Conservation (phyloP, 805 yeast species). For the Myxozyma geophila region DNA sequence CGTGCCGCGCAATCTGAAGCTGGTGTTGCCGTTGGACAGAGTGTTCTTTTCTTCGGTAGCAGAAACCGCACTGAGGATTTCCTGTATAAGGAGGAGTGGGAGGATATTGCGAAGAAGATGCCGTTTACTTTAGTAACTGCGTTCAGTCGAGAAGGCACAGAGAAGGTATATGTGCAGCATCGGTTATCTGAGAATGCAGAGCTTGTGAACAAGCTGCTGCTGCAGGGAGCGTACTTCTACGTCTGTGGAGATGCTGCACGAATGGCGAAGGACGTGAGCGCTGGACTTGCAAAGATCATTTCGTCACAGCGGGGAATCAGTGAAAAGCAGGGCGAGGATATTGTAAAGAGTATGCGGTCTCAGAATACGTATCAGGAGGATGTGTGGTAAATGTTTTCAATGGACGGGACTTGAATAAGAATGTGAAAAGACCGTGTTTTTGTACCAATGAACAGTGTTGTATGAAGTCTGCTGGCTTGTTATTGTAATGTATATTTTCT, state of each 20-base stretch:
- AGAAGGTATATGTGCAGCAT: conserved; percentile 84
- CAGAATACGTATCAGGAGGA: conserved; percentile 95
- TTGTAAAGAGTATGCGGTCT: conserved; percentile 76
- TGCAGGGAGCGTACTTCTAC: conserved; percentile 80
- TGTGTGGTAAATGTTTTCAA: conserved; percentile 69
- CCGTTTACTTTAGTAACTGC: conserved; percentile 78
- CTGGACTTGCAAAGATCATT: conserved; percentile 66
- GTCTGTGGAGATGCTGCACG: conserved; percentile 96
- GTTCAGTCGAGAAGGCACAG: conserved; percentile 74
- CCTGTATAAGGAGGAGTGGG: conserved; percentile 89
- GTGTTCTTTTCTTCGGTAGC: conserved; percentile 84
- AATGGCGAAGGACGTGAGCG: conserved; percentile 93
- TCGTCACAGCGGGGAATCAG: conserved; percentile 65
- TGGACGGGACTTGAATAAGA: neutral
- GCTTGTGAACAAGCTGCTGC: conserved; percentile 57
- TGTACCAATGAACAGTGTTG: neutral
- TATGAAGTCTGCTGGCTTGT: neutral
- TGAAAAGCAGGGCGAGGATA: conserved; percentile 71
- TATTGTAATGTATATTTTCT: neutral
- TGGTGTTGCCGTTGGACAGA: conserved; percentile 66
- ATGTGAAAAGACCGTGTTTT: neutral
- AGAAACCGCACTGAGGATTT: conserved; percentile 79
- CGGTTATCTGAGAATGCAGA: conserved; percentile 57
- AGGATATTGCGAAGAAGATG: conserved; percentile 53
- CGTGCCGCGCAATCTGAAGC: conserved; percentile 62